These are phyloP conservation scores for Nothophoma quercina DNA, from an alignment of 2,329 filamentous ascomycete species.

Conservation along the genomic window DNA sequence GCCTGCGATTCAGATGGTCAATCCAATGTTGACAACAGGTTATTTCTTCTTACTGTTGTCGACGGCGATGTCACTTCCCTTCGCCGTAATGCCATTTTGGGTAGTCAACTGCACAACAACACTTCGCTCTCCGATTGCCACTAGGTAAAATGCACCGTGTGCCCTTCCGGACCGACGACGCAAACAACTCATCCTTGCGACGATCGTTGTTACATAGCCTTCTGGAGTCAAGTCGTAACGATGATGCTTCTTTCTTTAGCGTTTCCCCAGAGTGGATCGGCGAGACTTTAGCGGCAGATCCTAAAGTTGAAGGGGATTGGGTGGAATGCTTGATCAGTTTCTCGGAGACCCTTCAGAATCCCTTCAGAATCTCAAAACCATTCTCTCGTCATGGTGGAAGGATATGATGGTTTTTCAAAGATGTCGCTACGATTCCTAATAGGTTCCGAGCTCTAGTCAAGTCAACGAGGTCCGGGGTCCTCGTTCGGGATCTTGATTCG, in stretches of 20 bases:
- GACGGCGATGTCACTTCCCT: no score
- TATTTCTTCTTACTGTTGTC: no score
- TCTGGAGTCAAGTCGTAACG: neutral
- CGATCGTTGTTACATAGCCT: neutral
- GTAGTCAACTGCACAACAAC: no score
- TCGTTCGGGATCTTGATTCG: no score
- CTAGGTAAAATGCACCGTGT: neutral
- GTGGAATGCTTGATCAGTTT: neutral
- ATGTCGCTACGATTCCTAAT: neutral
- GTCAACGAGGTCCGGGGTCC: no score
- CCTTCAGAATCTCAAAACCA: no score
- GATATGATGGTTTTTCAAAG: neutral
- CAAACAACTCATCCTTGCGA: slow-evolving; percentile 9
- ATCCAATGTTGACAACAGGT: no score
- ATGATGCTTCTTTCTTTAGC: neutral
- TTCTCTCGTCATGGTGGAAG: neutral
- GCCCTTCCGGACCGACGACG: neutral
- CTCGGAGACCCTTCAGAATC: neutral
- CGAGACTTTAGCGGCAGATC: slow-evolving; percentile 7
- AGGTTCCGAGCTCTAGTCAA: no score
- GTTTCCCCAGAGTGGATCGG: slow-evolving; percentile 2
- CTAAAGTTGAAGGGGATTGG: neutral
- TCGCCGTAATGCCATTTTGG: no score
- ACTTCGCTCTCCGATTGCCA: no score
- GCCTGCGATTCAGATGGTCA: no score